Percentiles rank a stretch among this genome's conserved stretches.
These are phyloP conservation scores for Arthrinium phaeospermum DNA, from an alignment of 2,329 filamentous ascomycete genomes.

Conservation along the genomic window DNA sequence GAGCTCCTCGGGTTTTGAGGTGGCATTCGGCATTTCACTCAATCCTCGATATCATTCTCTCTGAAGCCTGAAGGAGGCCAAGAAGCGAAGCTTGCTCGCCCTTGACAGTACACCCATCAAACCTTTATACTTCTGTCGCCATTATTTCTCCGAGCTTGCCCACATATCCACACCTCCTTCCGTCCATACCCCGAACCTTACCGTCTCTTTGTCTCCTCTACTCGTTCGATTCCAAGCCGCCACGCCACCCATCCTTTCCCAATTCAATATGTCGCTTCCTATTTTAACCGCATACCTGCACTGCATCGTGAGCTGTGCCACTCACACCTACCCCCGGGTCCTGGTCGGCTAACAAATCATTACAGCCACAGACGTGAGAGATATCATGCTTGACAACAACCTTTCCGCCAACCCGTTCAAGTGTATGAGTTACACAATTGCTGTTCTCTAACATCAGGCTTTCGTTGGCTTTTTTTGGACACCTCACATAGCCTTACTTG, in stretches of 20 bases:
- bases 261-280: constrained; percentile 9
- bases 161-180: constrained; percentile 13
- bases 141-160: background rate
- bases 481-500: background rate
- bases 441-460: constrained; percentile 18
- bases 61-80: background rate
- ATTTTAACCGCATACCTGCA: background rate
- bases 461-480: constrained; percentile 15
- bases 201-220: constrained; percentile 9
- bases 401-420: constrained; percentile 12
- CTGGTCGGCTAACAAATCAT: background rate
- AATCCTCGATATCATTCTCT: background rate
- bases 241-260: background rate
- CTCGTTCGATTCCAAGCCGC: constrained; percentile 9
- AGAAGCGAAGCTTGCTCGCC: background rate
- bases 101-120: background rate
- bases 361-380: constrained; percentile 22
- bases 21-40: background rate
- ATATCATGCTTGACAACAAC: constrained; percentile 24
- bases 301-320: constrained; percentile 15
- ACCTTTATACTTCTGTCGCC: background rate
- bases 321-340: constrained; percentile 1
- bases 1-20: background rate
- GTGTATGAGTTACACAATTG: background rate
- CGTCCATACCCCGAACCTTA: background rate